Base-by-base conservation (phyloP, 2,329 filamentous ascomycete species). In the Scytalidium lignicola region DNA sequence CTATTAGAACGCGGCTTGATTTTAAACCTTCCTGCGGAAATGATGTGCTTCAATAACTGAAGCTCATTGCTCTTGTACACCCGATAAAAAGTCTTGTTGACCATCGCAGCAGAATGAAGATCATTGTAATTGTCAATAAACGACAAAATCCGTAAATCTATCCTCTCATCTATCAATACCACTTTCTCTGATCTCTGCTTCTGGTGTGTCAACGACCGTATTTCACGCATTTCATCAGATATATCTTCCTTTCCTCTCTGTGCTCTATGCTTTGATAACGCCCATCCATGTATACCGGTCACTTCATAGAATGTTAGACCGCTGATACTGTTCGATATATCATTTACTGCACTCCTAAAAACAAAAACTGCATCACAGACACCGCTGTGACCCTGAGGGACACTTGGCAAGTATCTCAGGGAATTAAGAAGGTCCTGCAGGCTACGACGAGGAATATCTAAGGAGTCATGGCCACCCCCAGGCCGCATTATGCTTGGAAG, bases 281-380 rank as follows among this genome's bases (percentile, higher is more conserved):
- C 75, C 75, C 75, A 79, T 4, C 74, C 76, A 37, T 68, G 67
- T 55, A 67, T 67, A 0, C 74, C 74, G 15, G 70, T 74, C 1
- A 78, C 68, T 23, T 79, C 75, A 42, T 69, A 64, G 0, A 79
- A 64, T 2, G 74, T 77, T 3, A 79, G 52, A 0, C 76, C 76
- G 6, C 63, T 59, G 2, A 79, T 67, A 47, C 74, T 77, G 47
- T 76, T 75, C 49, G 71, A 76, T 2, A 79, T 72, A 50, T 79
- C 75, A 21, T 67, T 71, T 9, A 79, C 63, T 6, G 73, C 70
- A 3, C 66, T 64, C 8, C 74, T 68, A 46, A 80, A 76, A 0
- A 70, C 62, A 1, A 73, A 68, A 4, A 70, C 69, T 7, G 74
- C 74, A 49, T 80, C 76, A 56, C 76, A 80, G 1, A 75, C 68